Percentiles rank a stretch among this genome's conserved stretches.
Conservation (phyloP, 768 basidiomycete genomes). For the Russula brevipes region DNA sequence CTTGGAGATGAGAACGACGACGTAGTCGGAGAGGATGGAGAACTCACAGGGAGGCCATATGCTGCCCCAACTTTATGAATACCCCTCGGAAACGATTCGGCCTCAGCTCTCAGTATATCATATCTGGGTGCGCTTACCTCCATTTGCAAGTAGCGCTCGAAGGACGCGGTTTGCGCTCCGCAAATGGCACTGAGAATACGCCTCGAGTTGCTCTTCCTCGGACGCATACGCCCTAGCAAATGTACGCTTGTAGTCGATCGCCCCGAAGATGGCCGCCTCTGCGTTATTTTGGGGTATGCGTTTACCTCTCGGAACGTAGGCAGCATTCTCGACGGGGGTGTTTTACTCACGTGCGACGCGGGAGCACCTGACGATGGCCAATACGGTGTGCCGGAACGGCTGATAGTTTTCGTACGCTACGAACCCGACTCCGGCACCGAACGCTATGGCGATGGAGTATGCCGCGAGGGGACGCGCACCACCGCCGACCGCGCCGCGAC, state of each 20-base stretch:
- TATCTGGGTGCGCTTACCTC: constrained; percentile 47
- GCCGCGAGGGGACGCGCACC: constrained; percentile 14
- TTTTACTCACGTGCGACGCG: constrained; percentile 58
- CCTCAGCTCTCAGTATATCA: constrained; percentile 5
- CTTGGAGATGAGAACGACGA: constrained; percentile 28
- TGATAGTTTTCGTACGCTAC: constrained; percentile 63
- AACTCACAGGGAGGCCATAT: constrained; percentile 64
- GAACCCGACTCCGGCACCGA: constrained; percentile 34
- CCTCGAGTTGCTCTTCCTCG: constrained; percentile 45
- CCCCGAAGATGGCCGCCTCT: constrained; percentile 60
- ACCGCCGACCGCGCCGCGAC: background rate
- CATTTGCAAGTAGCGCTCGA: constrained; percentile 81
- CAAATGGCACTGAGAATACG: constrained; percentile 74
- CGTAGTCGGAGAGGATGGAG: background rate
- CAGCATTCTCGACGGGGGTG: constrained; percentile 10
- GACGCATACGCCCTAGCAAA: constrained; percentile 51
- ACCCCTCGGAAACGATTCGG: constrained; percentile 44
- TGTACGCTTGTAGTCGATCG: constrained; percentile 68
- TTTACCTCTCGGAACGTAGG: background rate
- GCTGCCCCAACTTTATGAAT: constrained; percentile 88
- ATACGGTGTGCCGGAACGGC: constrained; percentile 66
- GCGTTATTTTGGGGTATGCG: constrained; percentile 20
- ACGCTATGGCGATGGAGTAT: constrained; percentile 25
- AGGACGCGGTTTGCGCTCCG: constrained; percentile 77
- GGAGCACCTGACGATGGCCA: constrained; percentile 75